These are phyloP conservation scores for Leccinum obscurum DNA, from an alignment of 768 basidiomycete species.

Conservation along the genomic window DNA sequence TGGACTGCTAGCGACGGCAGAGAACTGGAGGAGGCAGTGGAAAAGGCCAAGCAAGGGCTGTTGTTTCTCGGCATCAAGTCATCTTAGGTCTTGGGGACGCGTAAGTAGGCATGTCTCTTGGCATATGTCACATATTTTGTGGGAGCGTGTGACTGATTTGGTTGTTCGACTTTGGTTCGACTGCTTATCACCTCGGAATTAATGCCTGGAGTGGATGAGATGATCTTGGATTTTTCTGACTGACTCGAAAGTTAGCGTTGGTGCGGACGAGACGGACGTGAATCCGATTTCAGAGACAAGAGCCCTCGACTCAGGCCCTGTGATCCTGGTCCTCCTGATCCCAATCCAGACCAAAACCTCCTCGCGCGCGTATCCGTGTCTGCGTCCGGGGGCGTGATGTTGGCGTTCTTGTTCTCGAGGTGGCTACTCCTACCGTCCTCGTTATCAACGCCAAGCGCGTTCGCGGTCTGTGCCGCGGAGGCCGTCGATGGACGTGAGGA, in stretches of 20 bases:
- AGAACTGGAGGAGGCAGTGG: slow-evolving; percentile 76
- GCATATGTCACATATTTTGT: no score
- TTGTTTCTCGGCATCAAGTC: slow-evolving; percentile 70
- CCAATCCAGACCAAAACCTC: slow-evolving; percentile 70
- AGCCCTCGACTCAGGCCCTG: no score
- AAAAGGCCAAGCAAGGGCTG: slow-evolving; percentile 77
- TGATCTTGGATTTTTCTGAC: neutral
- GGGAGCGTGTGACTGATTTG: neutral
- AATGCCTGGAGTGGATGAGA: neutral
- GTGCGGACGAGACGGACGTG: neutral
- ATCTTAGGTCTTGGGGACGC: no score
- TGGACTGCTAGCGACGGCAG: slow-evolving; percentile 53
- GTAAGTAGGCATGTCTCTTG: no score
- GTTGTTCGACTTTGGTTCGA: neutral
- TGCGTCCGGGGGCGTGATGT: slow-evolving; percentile 38
- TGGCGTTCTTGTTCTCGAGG: slow-evolving; percentile 30
- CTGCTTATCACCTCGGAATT: no score
- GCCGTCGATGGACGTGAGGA: slow-evolving; percentile 59
- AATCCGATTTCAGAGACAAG: neutral
- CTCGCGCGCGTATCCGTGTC: slow-evolving; percentile 42
- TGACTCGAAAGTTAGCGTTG: neutral
- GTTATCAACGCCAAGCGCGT: slow-evolving; percentile 53
- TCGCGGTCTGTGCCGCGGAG: slow-evolving; percentile 67
- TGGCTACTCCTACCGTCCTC: slow-evolving; percentile 29
- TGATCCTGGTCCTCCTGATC: slow-evolving; percentile 24